phyloP scores from a whole-genome alignment of 1,284 basidiomycete species.

The Pyrrhoderma lamaoense region DNA sequence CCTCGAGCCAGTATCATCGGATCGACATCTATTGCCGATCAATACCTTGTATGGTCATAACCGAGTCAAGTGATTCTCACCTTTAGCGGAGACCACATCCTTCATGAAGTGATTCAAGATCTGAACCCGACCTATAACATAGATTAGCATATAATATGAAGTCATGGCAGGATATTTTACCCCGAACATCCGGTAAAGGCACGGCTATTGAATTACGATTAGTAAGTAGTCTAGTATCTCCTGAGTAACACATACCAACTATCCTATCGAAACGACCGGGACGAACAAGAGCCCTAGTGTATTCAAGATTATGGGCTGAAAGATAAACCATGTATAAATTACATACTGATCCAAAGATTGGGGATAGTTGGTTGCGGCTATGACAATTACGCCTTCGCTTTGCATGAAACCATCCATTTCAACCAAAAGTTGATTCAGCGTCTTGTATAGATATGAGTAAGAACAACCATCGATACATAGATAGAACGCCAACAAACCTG shows the following conservation, averaged over 20 bases:
- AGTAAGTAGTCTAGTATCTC: not conserved
- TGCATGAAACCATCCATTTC: slow-evolving; percentile 95
- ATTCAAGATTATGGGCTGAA: slow-evolving; percentile 18
- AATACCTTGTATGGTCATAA: too few species aligned
- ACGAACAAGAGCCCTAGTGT: slow-evolving; percentile 74
- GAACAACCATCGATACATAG: not conserved
- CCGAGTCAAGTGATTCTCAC: slow-evolving; percentile 29
- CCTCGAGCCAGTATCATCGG: slow-evolving; percentile 81
- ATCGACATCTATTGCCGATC: slow-evolving; percentile 55
- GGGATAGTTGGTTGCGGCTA: slow-evolving; percentile 94
- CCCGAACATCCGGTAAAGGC: slow-evolving; percentile 77
- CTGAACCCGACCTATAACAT: slow-evolving; percentile 54
- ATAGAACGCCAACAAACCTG: slow-evolving; percentile 33
- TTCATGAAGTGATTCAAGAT: slow-evolving; percentile 88
- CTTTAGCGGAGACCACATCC: slow-evolving; percentile 57
- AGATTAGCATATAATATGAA: too few species aligned
- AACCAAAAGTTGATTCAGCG: slow-evolving; percentile 88
- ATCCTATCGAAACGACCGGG: slow-evolving; percentile 92
- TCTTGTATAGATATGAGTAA: slow-evolving; percentile 33
- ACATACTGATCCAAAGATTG: slow-evolving; percentile 80
- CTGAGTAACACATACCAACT: slow-evolving; percentile 42
- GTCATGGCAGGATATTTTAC: too few species aligned
- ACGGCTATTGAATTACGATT: slow-evolving; percentile 38
- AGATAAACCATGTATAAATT: slow-evolving; percentile 6
- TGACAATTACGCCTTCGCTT: slow-evolving; percentile 86